phyloP scores from a whole-genome alignment of 2,329 filamentous ascomycete genomes.

The Venturia aucupariae region DNA sequence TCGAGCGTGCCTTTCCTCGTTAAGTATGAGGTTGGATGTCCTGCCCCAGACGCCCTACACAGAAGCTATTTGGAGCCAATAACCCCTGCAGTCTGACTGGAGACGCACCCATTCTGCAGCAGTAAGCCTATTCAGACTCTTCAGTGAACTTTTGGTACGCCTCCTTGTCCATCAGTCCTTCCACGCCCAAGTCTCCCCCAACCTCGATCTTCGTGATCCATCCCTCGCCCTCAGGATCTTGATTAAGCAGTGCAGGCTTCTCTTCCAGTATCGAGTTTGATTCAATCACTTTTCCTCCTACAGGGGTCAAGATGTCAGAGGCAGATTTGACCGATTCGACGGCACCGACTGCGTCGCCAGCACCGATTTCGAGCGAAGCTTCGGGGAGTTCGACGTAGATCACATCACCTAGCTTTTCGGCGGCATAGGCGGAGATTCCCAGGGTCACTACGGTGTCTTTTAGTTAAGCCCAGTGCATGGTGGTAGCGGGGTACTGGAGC shows the following conservation, averaged over 20 bases:
- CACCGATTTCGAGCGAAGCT: slow-evolving; percentile 54
- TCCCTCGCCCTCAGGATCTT: slow-evolving; percentile 78
- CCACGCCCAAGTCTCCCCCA: slow-evolving; percentile 58
- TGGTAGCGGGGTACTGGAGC: background rate
- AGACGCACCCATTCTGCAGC: background rate
- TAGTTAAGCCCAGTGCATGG: background rate
- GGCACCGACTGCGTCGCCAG: slow-evolving; percentile 80
- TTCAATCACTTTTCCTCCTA: slow-evolving; percentile 65
- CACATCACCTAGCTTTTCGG: slow-evolving; percentile 86
- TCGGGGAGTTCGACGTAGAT: slow-evolving; percentile 93
- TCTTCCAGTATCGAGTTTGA: slow-evolving; percentile 70
- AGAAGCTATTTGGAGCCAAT: background rate
- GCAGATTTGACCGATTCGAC: slow-evolving; percentile 98
- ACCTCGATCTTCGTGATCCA: slow-evolving; percentile 91
- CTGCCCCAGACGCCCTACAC: background rate
- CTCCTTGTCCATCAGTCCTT: slow-evolving; percentile 65
- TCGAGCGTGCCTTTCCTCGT: background rate
- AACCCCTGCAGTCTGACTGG: background rate
- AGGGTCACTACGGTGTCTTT: slow-evolving; percentile 43
- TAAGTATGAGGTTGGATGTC: background rate
- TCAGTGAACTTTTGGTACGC: slow-evolving; percentile 69
- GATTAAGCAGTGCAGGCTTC: slow-evolving; percentile 80
- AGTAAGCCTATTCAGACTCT: slow-evolving; percentile 2
- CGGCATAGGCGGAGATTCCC: slow-evolving; percentile 87
- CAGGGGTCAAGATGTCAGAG: slow-evolving; percentile 90